Evolutionary conservation across 306 rosid species (phyloP), one percentile per base, ranked within the genome.

Genomic region (Erythrophleum fordii): DNA sequence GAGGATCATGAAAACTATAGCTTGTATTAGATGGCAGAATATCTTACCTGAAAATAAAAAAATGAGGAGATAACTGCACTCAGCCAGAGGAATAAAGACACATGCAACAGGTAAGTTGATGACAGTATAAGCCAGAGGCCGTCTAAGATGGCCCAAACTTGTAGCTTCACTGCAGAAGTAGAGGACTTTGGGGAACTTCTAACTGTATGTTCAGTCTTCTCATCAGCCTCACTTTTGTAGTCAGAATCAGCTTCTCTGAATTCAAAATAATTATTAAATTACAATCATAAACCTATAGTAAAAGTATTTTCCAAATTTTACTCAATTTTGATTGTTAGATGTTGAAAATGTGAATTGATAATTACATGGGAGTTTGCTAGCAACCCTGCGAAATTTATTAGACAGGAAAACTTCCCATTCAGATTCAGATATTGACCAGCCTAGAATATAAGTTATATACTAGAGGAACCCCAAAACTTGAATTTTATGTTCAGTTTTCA

Each of bases 31-130:
- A 61, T n/a, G 31, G 58, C 26, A 70, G 44, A 52, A 73, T 56
- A 77, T 76, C 73, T 85, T 75, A 90, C 99, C 92, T 93, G 99
- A 85, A 95, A 91, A 83, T 95, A 95, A 86, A 95, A 95, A 90
- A 93, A 89, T 44, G 99, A 95, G 69, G 99, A 95, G 82, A 95
- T 86, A 86, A 95, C 91, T 34, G 97, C 99, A 82, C 94, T 81
- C 62, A 95, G 90, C 97, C 97, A 95, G 85, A 95, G 88, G 89
- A 95, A 93, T 79, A 92, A 83, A 52, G 98, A 89, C 76, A 89
- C 89, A 20, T 84, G 90, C 85, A 93, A 58, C 80, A 92, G 86
- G 85, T 95, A 95, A 48, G 97, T 89, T 73, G 99, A 95, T 12
- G 99, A 88, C 64, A 93, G 48, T 83, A 92, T 90, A 59, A 95